Evolutionary conservation across 2,329 filamentous ascomycete genomes (phyloP), one percentile per base, ranked within the genome.

Genomic region (Aureobasidium sp.): DNA sequence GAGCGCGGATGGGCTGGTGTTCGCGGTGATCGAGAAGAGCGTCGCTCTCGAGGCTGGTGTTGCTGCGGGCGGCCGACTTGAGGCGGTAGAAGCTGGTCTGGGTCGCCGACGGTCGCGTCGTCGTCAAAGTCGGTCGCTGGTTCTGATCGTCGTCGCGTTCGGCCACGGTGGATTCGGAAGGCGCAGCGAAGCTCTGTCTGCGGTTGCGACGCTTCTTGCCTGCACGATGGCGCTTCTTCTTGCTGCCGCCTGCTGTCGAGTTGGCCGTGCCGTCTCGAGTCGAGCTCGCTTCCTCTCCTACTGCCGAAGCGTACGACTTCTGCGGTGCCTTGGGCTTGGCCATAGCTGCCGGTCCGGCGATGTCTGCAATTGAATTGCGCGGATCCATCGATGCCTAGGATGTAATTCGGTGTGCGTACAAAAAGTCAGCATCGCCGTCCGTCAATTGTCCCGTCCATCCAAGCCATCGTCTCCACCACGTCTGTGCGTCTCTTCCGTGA

Each of bases 1-100:
- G 74, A 8, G 75, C 69, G 57, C 75, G 70, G 25, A 76, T 67
- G 6, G 74, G 72, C 9, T 70, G 66, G 49, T 79, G 76, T 44
- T 79, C 78, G 31, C 69, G 70, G 49, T 97, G 93, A 75, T 97
- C 93, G 20, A 97, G 78, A 67, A 97, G 78, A 8, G 85, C 87
- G 71, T 96, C 88, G 73, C 91, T 97, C 67, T 97, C 93, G 65
- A 97, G 78, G 73, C 93, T 97, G 0, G 89, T 91, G 68, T 83
- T 87, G 76, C 93, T 97, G 65, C 87, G 71, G 71, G 89, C 90
- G 25, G 70, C 67, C 51, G 70, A 67, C 64, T 75, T 74, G 57
- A 84, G 70, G 44, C 80, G 77, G 70, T 86, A 86, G 70, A 85
- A 83, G 63, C 78, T 78, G 59, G 74, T 74, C 65, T 75, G 75